These are phyloP conservation scores for Circinella umbellata DNA, from an alignment of 371 early-diverging fungal genomes.

Conservation along the genomic window DNA sequence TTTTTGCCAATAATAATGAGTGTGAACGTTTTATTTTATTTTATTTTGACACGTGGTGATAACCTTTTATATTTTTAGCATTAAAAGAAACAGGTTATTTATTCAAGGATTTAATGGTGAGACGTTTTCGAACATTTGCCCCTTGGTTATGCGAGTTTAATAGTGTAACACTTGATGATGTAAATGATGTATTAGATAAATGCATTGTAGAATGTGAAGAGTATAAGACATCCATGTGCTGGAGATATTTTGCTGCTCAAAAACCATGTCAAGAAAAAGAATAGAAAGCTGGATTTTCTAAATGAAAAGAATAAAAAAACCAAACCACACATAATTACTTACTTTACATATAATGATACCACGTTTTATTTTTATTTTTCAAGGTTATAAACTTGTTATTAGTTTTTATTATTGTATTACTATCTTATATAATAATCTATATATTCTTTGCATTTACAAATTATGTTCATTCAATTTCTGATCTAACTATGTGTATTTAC, in stretches of 20 bases:
- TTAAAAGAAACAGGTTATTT: conserved; percentile 28
- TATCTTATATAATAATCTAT: too few species aligned
- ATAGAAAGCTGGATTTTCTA: conserved; percentile 17
- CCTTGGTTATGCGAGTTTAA: conserved; percentile 16
- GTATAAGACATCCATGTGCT: conserved; percentile 25
- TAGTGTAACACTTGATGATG: conserved; percentile 3
- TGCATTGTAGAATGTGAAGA: conserved; percentile 26
- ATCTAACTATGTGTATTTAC: too few species aligned
- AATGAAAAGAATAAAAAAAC: background rate
- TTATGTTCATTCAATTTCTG: too few species aligned
- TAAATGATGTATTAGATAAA: conserved; percentile 11
- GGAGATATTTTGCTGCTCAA: conserved; percentile 22
- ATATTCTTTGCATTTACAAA: too few species aligned
- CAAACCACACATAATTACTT: background rate
- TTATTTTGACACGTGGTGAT: background rate
- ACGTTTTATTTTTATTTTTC: too few species aligned
- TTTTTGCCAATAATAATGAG: too few species aligned
- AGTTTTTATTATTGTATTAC: too few species aligned
- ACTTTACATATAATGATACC: background rate
- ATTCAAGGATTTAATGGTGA: conserved; percentile 22
- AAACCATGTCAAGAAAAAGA: conserved; percentile 10
- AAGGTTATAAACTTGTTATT: too few species aligned
- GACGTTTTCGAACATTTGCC: conserved; percentile 20
- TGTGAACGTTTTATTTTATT: too few species aligned
- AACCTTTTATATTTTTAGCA: conserved; percentile 3